These are phyloP conservation scores for Begonia loranthoides DNA, from an alignment of 306 rosid genomes.

Conservation along the genomic window DNA sequence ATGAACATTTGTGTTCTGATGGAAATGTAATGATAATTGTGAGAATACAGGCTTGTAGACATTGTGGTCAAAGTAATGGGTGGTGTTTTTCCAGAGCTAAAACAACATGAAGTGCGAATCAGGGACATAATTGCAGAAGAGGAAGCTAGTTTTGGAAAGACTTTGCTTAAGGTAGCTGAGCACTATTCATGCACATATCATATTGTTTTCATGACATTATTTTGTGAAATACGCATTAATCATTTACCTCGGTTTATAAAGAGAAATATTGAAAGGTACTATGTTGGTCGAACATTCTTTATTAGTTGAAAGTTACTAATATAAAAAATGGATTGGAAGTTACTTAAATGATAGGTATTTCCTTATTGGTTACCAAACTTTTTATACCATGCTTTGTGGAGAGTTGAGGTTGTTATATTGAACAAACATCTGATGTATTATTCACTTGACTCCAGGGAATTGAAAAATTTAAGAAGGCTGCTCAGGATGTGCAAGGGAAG, in stretches of 20 bases:
- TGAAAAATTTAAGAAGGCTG: constrained; percentile 79
- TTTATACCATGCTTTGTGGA: too few relatives aligned
- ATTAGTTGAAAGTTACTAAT: too few relatives aligned
- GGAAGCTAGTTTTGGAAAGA: constrained; percentile 92
- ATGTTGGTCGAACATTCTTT: too few relatives aligned
- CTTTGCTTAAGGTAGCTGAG: constrained; percentile 54
- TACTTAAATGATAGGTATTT: too few relatives aligned
- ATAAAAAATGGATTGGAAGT: too few relatives aligned
- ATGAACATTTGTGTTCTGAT: neutral
- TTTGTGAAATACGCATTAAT: too few relatives aligned
- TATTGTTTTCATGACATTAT: too few relatives aligned
- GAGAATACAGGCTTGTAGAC: constrained; percentile 56
- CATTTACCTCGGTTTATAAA: too few relatives aligned
- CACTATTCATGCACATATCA: too few relatives aligned
- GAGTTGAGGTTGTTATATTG: neutral
- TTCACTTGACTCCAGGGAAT: constrained; percentile 53
- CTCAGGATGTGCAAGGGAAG: constrained; percentile 74
- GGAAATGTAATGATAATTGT: neutral
- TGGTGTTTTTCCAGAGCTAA: constrained; percentile 76
- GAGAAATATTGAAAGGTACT: too few relatives aligned
- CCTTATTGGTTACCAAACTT: too few relatives aligned
- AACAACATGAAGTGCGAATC: constrained; percentile 49
- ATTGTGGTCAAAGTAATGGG: constrained; percentile 55
- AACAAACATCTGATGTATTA: constrained; percentile 4
- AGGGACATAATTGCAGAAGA: constrained; percentile 68